These are phyloP conservation scores for Hypocreales sp. DNA, from an alignment of 2,329 filamentous ascomycete genomes.

Conservation along the genomic window DNA sequence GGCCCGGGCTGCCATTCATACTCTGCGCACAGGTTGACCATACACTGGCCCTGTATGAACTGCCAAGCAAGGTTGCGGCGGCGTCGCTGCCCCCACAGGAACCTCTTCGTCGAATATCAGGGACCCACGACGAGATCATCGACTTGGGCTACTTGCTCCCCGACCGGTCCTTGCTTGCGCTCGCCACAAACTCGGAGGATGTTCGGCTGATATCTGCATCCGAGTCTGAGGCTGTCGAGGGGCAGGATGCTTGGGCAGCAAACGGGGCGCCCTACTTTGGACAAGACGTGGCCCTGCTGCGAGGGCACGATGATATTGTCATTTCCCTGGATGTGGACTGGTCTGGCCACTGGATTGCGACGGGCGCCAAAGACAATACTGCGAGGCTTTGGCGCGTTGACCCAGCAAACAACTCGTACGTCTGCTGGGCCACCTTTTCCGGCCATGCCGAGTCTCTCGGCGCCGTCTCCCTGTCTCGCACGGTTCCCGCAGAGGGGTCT, in stretches of 20 bases:
- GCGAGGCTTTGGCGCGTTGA: conserved; percentile 85
- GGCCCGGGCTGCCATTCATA: conserved; percentile 50
- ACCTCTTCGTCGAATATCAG: conserved; percentile 68
- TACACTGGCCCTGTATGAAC: conserved; percentile 59
- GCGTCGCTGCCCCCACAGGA: conserved; percentile 21
- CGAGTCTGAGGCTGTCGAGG: conserved; percentile 14
- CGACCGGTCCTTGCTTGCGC: conserved; percentile 66
- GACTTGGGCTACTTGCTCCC: conserved; percentile 77
- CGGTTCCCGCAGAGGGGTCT: conserved; percentile 50
- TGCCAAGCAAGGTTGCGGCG: conserved; percentile 22
- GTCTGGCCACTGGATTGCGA: conserved; percentile 94
- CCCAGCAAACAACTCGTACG: conserved; percentile 54
- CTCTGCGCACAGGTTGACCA: conserved; percentile 81
- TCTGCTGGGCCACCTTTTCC: conserved; percentile 68
- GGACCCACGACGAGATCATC: conserved; percentile 95
- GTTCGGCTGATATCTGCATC: conserved; percentile 69
- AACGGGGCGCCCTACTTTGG: conserved; percentile 54
- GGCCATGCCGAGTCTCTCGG: conserved; percentile 91
- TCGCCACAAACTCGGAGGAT: conserved; percentile 92
- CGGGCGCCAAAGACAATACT: conserved; percentile 92
- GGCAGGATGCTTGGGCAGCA: conserved; percentile 8
- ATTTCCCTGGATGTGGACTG: conserved; percentile 90
- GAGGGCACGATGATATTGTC: conserved; percentile 89
- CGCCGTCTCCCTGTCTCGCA: conserved; percentile 69
- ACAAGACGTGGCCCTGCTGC: conserved; percentile 71